Conservation (phyloP, 225 moss, liverwort and hornwort genomes). For the Thuidium tamariscinum region DNA sequence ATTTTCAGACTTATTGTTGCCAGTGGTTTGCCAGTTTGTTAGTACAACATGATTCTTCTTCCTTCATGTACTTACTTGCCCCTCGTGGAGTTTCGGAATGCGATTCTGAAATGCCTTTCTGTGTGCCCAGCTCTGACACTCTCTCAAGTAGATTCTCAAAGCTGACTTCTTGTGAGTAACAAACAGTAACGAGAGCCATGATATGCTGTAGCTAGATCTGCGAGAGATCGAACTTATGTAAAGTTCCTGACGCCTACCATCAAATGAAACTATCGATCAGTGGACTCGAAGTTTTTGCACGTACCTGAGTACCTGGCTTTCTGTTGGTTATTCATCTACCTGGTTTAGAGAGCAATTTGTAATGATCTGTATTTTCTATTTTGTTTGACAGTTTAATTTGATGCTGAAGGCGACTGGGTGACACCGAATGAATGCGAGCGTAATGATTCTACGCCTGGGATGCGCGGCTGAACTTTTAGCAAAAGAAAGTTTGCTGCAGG, state of each 20-base stretch:
- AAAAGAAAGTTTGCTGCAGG: not conserved
- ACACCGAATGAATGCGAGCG: not conserved
- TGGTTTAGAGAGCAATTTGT: not conserved
- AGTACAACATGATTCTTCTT: not conserved
- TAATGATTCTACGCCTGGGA: not conserved
- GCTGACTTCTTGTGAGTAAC: not conserved
- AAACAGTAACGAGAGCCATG: not conserved
- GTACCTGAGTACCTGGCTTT: not conserved
- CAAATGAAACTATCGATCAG: not conserved
- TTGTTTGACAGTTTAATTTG: not conserved
- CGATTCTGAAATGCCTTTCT: not conserved
- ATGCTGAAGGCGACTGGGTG: not conserved
- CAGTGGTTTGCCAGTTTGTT: not conserved
- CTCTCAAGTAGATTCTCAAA: not conserved
- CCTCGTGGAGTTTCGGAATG: not conserved
- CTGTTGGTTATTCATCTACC: not conserved
- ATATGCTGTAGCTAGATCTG: not conserved
- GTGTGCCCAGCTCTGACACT: not conserved
- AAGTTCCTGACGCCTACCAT: not conserved
- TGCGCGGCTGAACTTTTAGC: not conserved
- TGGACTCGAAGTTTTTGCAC: not conserved
- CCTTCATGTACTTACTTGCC: not conserved
- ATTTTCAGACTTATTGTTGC: not conserved
- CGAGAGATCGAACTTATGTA: not conserved
- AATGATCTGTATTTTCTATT: not conserved